Conservation (phyloP, 1,284 basidiomycete genomes). For the Singerocomus inundabilis region DNA sequence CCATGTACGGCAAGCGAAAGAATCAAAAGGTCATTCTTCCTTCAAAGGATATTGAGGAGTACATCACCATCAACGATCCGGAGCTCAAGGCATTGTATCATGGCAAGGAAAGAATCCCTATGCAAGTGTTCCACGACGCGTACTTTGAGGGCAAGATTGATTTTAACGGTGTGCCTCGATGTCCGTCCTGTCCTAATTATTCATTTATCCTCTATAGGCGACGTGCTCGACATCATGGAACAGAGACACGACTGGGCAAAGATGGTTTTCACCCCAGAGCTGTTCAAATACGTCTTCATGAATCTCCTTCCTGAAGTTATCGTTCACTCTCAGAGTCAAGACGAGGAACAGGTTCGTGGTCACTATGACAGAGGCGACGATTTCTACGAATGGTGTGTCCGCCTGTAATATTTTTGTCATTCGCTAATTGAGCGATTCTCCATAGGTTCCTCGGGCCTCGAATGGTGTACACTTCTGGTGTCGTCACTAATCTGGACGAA, state of each 20-base stretch:
- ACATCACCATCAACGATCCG: conserved; percentile 88
- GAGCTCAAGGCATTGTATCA: conserved; percentile 79
- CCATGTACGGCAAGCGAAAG: conserved; percentile 77
- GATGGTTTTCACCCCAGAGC: conserved; percentile 81
- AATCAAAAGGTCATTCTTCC: conserved; percentile 90
- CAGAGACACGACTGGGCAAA: conserved; percentile 95
- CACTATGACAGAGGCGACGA: conserved; percentile 98
- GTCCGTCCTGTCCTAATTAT: conserved; percentile 4
- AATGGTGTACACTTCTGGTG: conserved; percentile 97
- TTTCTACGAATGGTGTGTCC: conserved; percentile 80
- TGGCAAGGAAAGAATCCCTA: conserved; percentile 90
- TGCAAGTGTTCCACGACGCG: conserved; percentile 97
- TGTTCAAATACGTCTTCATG: conserved; percentile 94
- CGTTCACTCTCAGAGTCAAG: conserved; percentile 86
- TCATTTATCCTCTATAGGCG: conserved; percentile 50
- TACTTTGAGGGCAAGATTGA: conserved; percentile 98
- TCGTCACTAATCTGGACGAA: conserved; percentile 73
- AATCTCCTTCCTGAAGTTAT: conserved; percentile 92
- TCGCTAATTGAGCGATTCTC: not conserved
- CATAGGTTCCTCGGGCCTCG: conserved; percentile 88
- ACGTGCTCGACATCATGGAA: conserved; percentile 92
- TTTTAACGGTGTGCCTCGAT: conserved; percentile 67
- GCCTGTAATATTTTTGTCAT: not conserved
- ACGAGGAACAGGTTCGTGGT: conserved; percentile 94
- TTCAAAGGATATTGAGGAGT: conserved; percentile 82